These are phyloP conservation scores for Ogataea pilisensis DNA, from an alignment of 805 yeast species.

Conservation along the genomic window DNA sequence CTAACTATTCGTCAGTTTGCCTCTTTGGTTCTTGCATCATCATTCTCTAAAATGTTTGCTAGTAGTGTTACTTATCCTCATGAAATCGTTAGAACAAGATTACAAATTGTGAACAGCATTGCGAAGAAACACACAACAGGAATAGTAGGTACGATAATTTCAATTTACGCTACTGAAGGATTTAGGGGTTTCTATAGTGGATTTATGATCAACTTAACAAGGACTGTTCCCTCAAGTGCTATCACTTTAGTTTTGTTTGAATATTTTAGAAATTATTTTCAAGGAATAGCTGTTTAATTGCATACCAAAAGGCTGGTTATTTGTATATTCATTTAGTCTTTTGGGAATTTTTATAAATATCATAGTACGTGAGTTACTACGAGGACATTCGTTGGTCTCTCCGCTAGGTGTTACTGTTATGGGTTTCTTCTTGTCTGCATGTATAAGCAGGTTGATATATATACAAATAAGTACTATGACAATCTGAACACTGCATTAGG, in stretches of 20 bases:
- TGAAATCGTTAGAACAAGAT: slow-evolving; percentile 86
- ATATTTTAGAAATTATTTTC: slow-evolving; percentile 57
- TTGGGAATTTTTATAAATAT: too few relatives aligned
- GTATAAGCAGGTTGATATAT: too few relatives aligned
- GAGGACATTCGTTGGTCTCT: too few relatives aligned
- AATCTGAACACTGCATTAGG: too few relatives aligned
- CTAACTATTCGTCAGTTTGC: slow-evolving; percentile 23
- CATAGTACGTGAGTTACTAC: too few relatives aligned
- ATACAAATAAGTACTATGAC: too few relatives aligned
- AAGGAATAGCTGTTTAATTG: slow-evolving; percentile 8
- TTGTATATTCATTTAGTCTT: too few relatives aligned
- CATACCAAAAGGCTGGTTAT: background rate
- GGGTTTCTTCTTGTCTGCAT: too few relatives aligned
- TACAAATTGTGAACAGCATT: slow-evolving; percentile 54
- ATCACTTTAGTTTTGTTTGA: slow-evolving; percentile 94
- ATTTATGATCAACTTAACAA: slow-evolving; percentile 72
- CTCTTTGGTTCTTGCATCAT: slow-evolving; percentile 61
- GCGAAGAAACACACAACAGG: slow-evolving; percentile 24
- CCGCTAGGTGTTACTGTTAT: too few relatives aligned
- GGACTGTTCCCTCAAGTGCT: slow-evolving; percentile 94
- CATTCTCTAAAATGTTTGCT: slow-evolving; percentile 83
- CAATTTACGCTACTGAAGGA: slow-evolving; percentile 65
- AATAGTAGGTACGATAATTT: slow-evolving; percentile 29
- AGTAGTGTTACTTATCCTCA: slow-evolving; percentile 90
- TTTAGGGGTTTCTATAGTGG: slow-evolving; percentile 85